phyloP scores from a whole-genome alignment of 345 rosid species.

The Tarenaya hassleriana region DNA sequence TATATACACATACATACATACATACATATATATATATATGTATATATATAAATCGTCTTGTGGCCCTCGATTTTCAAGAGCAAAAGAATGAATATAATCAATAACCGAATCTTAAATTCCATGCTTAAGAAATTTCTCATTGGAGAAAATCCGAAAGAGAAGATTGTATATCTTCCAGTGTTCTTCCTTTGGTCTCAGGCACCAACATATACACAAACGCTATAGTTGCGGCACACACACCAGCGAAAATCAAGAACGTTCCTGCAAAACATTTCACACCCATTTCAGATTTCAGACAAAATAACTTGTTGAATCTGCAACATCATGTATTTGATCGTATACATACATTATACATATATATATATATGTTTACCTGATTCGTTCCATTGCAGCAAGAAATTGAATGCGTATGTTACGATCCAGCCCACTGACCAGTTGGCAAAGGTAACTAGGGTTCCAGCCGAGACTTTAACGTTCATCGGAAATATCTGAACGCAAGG shows the following conservation, averaged over 20 bases:
- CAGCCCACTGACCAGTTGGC: conserved; percentile 40
- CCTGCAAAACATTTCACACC: conserved; percentile 29
- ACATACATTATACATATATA: neutral
- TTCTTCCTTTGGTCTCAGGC: conserved; percentile 59
- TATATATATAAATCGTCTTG: too few relatives aligned
- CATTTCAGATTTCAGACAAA: neutral
- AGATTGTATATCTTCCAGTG: conserved; percentile 55
- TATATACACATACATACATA: too few relatives aligned
- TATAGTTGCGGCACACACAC: conserved; percentile 19
- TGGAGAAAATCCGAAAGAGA: conserved; percentile 29
- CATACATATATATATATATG: too few relatives aligned
- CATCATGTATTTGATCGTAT: neutral
- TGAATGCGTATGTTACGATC: conserved; percentile 43
- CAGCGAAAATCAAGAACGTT: conserved; percentile 47
- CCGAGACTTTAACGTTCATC: conserved; percentile 50
- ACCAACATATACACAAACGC: conserved; percentile 42
- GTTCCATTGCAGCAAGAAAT: conserved; percentile 47
- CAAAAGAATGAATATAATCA: too few relatives aligned
- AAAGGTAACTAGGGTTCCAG: conserved; percentile 44
- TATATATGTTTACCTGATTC: conserved; percentile 32
- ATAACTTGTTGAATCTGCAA: neutral
- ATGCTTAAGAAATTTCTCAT: neutral
- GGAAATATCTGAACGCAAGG: conserved; percentile 37
- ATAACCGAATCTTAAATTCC: too few relatives aligned
- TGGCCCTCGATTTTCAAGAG: too few relatives aligned